Conservation (phyloP, 768 basidiomycete genomes). For the Boletus coccyginus region DNA sequence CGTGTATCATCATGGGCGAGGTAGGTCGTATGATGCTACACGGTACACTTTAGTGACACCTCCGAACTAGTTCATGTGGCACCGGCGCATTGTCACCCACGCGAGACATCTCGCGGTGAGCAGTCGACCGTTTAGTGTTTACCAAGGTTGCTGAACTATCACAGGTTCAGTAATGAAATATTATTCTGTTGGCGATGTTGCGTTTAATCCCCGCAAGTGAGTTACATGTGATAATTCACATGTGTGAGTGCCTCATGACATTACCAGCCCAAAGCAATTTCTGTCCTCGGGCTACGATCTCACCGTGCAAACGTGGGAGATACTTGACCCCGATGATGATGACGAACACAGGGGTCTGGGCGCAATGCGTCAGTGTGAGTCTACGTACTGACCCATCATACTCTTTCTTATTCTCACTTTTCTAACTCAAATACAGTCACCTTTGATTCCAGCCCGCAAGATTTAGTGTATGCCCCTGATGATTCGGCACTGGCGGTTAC, state of each 20-base stretch:
- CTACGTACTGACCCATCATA: background rate
- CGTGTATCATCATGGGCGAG: conserved; percentile 35
- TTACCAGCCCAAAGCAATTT: conserved; percentile 37
- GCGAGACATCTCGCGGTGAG: conserved; percentile 20
- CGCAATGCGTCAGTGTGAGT: conserved; percentile 18
- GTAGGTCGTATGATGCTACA: conserved; percentile 6
- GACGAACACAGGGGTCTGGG: conserved; percentile 8
- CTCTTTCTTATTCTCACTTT: background rate
- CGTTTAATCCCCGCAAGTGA: conserved; percentile 51
- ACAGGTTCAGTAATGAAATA: conserved; percentile 37
- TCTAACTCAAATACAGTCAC: conserved; percentile 13
- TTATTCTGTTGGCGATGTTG: conserved; percentile 55
- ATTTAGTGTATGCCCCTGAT: conserved; percentile 45
- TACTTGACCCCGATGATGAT: conserved; percentile 22
- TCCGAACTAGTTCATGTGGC: conserved; percentile 15
- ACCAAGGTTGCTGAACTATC: background rate
- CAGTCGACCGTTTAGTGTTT: no score
- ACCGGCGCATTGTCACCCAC: conserved; percentile 19
- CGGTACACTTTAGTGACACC: background rate
- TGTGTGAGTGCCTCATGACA: conserved; percentile 2
- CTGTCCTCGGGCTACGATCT: conserved; percentile 50
- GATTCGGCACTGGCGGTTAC: conserved; percentile 37
- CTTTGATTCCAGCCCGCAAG: conserved; percentile 36
- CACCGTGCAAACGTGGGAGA: conserved; percentile 42
- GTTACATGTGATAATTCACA: background rate